Conservation (phyloP, 768 basidiomycete species). For the Kwoniella sp. region DNA sequence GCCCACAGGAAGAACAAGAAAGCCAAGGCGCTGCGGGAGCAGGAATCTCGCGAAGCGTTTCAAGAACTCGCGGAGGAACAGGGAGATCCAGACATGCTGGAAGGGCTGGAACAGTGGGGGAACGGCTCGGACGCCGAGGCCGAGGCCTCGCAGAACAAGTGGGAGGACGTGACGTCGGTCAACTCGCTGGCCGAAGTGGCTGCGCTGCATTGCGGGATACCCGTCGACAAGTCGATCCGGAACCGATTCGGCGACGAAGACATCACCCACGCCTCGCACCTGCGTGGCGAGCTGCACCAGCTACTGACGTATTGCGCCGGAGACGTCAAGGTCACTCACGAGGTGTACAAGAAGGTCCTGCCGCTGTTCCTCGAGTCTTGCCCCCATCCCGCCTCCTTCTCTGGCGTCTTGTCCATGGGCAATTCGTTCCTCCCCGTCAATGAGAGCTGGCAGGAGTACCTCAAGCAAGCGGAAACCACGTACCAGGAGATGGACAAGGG, state of each 20-base stretch:
- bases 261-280: slow-evolving; percentile 64
- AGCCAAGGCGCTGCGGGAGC: slow-evolving; percentile 58
- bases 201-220: slow-evolving; percentile 76
- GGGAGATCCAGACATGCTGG: slow-evolving; percentile 20
- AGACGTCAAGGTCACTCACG: slow-evolving; percentile 80
- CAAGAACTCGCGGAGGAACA: slow-evolving; percentile 51
- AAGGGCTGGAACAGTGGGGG: slow-evolving; percentile 12
- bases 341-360: slow-evolving; percentile 69
- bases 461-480: slow-evolving; percentile 68
- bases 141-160: slow-evolving; percentile 59
- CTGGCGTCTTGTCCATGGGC: slow-evolving; percentile 86
- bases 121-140: slow-evolving; percentile 8
- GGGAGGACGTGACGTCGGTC: slow-evolving; percentile 89
- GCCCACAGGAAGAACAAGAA: slow-evolving; percentile 71
- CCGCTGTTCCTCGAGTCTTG: slow-evolving; percentile 77
- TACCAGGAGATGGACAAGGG: slow-evolving; percentile 67
- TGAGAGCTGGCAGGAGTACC: slow-evolving; percentile 78
- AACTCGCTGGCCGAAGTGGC: slow-evolving; percentile 93
- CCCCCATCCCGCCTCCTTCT: slow-evolving; percentile 87
- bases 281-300: slow-evolving; percentile 62
- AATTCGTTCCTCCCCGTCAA: slow-evolving; percentile 87
- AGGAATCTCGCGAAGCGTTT: slow-evolving; percentile 43
- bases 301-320: slow-evolving; percentile 79
- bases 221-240: slow-evolving; percentile 71
- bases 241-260: slow-evolving; percentile 58